Conservation (phyloP, 2,329 filamentous ascomycete genomes). For the Aureobasidium musti region DNA sequence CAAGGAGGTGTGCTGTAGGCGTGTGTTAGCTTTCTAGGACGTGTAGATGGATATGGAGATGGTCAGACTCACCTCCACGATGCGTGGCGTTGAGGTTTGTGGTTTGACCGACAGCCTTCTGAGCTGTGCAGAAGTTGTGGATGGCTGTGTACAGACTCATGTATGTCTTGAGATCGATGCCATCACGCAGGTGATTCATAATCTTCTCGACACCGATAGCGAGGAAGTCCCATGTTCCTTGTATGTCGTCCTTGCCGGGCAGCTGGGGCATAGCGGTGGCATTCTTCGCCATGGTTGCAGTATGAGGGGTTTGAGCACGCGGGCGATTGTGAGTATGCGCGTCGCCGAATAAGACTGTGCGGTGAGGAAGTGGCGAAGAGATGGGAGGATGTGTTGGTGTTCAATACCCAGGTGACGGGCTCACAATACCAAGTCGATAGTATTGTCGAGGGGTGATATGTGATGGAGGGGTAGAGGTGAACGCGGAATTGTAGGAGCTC, state of each 20-base stretch:
- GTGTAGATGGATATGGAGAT: neutral
- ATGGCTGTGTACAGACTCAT: slow-evolving; percentile 98
- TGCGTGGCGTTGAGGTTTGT: slow-evolving; percentile 58
- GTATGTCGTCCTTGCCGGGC: slow-evolving; percentile 44
- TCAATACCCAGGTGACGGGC: neutral
- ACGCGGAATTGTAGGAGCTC: slow-evolving; percentile 11
- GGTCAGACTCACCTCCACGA: slow-evolving; percentile 63
- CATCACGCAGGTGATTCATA: slow-evolving; percentile 88
- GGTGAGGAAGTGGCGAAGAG: neutral
- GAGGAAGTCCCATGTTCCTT: slow-evolving; percentile 74
- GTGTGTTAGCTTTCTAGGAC: slow-evolving; percentile 14
- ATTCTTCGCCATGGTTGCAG: slow-evolving; percentile 18
- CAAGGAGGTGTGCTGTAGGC: slow-evolving; percentile 79
- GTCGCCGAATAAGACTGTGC: neutral
- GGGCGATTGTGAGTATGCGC: slow-evolving; percentile 21
- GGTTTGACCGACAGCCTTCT: slow-evolving; percentile 73
- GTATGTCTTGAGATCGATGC: slow-evolving; percentile 94
- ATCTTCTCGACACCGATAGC: slow-evolving; percentile 86
- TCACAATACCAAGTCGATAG: neutral
- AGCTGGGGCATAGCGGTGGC: slow-evolving; percentile 27
- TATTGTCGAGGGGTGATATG: neutral
- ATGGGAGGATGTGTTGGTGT: neutral
- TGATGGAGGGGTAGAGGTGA: slow-evolving; percentile 19
- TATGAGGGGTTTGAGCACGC: slow-evolving; percentile 24
- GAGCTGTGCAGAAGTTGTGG: slow-evolving; percentile 98